phyloP scores from a whole-genome alignment of 345 rosid species.

The Hibiscus trionum region DNA sequence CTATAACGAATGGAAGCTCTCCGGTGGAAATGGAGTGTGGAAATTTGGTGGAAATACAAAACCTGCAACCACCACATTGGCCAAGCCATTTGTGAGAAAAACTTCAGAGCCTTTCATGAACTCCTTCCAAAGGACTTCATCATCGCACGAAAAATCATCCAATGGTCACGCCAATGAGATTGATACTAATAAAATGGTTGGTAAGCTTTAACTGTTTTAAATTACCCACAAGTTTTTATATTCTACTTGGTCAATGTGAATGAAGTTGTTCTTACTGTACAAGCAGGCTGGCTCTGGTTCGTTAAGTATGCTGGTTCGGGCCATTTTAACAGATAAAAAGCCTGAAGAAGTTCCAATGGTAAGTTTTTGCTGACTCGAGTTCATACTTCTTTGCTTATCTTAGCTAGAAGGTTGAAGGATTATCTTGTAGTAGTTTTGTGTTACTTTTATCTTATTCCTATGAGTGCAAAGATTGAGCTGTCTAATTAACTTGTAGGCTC shows the following conservation, averaged over 20 bases:
- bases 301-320: constrained; percentile 64
- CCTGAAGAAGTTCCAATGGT: constrained; percentile 79
- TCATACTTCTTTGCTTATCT: neutral
- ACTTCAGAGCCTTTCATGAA: constrained; percentile 65
- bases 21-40: constrained; percentile 74
- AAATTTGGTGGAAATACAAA: constrained; percentile 74
- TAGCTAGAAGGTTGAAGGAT: neutral
- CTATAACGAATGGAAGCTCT: constrained; percentile 69
- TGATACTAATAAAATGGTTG: constrained; percentile 60
- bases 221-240: constrained; percentile 3
- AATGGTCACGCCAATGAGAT: constrained; percentile 22
- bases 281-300: constrained; percentile 35
- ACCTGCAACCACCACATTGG: constrained; percentile 28
- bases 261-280: neutral
- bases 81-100: constrained; percentile 57
- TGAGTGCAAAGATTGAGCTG: neutral
- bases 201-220: constrained; percentile 27
- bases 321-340: constrained; percentile 65
- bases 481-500: neutral
- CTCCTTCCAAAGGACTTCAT: constrained; percentile 54
- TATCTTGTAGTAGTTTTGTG: neutral
- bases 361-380: constrained; percentile 18
- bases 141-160: constrained; percentile 35
- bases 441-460: neutral
- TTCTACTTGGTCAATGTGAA: constrained; percentile 1